A percentile compares a stretch with the other conserved stretches of the same genome.
phyloP scores from a whole-genome alignment of 495 filamentous ascomycete species.

The Penicillium desertorum region DNA sequence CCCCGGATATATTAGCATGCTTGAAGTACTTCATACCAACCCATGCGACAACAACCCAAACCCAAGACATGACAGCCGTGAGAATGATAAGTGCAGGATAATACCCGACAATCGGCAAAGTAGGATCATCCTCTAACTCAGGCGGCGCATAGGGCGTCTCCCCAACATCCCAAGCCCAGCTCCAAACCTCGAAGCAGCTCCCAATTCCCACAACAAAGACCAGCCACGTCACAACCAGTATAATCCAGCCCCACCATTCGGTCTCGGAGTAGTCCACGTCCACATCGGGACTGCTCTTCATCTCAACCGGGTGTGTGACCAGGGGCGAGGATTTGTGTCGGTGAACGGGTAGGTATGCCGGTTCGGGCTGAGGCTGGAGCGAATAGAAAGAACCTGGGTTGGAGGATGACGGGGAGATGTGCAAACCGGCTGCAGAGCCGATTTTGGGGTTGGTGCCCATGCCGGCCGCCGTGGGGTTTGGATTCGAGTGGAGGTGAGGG shows the following conservation, averaged over 20 bases:
- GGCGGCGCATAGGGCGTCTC: constrained; percentile 91
- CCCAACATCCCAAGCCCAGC: constrained; percentile 99
- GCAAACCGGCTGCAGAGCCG: constrained; percentile 20
- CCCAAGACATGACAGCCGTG: constrained; percentile 95
- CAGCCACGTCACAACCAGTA: constrained; percentile 84
- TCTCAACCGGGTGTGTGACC: constrained; percentile 42
- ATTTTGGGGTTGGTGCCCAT: constrained; percentile 23
- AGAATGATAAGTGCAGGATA: constrained; percentile 93
- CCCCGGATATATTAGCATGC: constrained; percentile 81
- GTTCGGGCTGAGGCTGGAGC: constrained; percentile 34
- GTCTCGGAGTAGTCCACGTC: constrained; percentile 89
- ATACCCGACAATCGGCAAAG: constrained; percentile 91
- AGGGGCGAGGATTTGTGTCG: constrained; percentile 62
- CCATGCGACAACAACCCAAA: constrained; percentile 97
- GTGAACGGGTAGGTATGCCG: constrained; percentile 41
- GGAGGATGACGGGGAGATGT: constrained; percentile 51
- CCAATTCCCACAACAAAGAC: constrained; percentile 97
- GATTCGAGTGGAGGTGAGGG: constrained; percentile 35
- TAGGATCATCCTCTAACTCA: constrained; percentile 89
- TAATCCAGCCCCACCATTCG: constrained; percentile 94
- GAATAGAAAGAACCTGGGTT: constrained; percentile 70
- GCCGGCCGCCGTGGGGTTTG: constrained; percentile 29
- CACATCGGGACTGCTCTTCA: constrained; percentile 40
- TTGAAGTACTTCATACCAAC: constrained; percentile 99
- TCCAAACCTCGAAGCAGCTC: constrained; percentile 95